A percentile compares a stretch with the other conserved stretches of the same genome.
Conservation (phyloP, 2,329 filamentous ascomycete species). For the Cladosporium halotolerans region DNA sequence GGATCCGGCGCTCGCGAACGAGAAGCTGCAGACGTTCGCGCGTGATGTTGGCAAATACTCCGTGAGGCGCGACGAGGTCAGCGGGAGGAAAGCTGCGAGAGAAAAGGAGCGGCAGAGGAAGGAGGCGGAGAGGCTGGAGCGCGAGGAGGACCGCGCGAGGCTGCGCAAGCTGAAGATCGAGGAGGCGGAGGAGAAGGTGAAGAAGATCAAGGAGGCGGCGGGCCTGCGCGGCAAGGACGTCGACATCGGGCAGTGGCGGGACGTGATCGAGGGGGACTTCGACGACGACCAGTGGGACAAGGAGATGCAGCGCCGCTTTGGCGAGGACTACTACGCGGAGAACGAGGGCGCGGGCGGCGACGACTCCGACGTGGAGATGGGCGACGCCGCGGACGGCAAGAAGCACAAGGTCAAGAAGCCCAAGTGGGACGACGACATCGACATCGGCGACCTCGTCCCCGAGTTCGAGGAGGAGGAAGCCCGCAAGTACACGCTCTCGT, state of each 20-base stretch:
- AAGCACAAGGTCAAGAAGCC: constrained; percentile 72
- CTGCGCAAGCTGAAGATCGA: constrained; percentile 84
- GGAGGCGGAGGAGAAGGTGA: constrained; percentile 79
- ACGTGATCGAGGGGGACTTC: constrained; percentile 80
- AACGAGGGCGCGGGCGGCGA: constrained; percentile 40
- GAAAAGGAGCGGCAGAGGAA: constrained; percentile 71
- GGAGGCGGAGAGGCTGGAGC: constrained; percentile 69
- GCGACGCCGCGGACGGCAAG: constrained; percentile 28
- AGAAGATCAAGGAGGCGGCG: constrained; percentile 82
- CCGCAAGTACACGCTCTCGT: constrained; percentile 50
- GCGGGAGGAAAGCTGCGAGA: constrained; percentile 67
- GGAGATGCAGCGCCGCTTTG: constrained; percentile 84
- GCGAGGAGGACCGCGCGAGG: constrained; percentile 73
- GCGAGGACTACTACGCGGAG: constrained; percentile 81
- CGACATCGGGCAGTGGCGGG: constrained; percentile 74
- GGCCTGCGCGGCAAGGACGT: constrained; percentile 59
- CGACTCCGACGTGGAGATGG: constrained; percentile 40
- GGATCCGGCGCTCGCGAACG: constrained; percentile 80
- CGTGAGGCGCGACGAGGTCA: constrained; percentile 83
- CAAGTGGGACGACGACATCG: constrained; percentile 93
- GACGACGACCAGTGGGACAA: constrained; percentile 84
- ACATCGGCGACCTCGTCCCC: constrained; percentile 85
- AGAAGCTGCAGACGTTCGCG: constrained; percentile 80
- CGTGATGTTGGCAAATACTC: constrained; percentile 79
- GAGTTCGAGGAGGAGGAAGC: constrained; percentile 67